Evolutionary conservation across 2,329 filamentous ascomycete species (phyloP).

Genomic region (Leptographium radiaticola): DNA sequence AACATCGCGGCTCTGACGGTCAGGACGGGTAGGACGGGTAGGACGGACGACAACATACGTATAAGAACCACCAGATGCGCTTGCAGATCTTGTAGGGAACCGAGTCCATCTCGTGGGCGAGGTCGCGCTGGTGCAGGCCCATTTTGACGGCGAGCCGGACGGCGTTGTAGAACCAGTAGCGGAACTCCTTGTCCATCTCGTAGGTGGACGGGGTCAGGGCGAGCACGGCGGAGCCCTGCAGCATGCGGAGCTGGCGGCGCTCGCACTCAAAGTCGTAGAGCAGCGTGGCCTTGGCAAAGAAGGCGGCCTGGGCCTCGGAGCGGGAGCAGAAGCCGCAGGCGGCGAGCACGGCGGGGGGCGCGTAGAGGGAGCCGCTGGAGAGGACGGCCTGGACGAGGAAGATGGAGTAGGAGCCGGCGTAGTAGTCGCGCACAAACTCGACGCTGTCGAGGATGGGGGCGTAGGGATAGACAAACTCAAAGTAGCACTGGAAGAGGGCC

Average conservation of each 20-base stretch:
- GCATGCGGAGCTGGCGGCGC: background rate
- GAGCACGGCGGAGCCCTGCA: constrained; percentile 1
- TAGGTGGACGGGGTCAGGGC: background rate
- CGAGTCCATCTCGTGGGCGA: background rate
- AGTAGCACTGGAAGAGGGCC: constrained; percentile 1
- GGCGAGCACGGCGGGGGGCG: background rate
- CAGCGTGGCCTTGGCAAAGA: background rate
- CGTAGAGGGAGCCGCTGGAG: background rate
- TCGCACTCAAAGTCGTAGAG: constrained; percentile 3
- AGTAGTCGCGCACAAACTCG: background rate
- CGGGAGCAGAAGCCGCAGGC: background rate
- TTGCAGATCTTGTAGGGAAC: background rate
- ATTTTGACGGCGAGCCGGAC: constrained; percentile 2
- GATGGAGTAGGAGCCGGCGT: background rate
- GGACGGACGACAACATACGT: background rate
- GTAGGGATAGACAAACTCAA: background rate
- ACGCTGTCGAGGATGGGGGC: background rate
- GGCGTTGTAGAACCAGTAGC: constrained; percentile 3
- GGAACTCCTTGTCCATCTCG: constrained; percentile 1
- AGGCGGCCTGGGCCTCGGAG: background rate
- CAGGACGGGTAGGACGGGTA: no score
- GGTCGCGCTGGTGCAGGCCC: background rate
- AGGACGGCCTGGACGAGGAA: constrained; percentile 2
- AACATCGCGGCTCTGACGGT: background rate
- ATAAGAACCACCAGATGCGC: constrained; percentile 1